Percentiles rank a stretch among this genome's conserved stretches.
These are phyloP conservation scores for Crithidia thermophila DNA, from an alignment of 208 protist genomes.

Conservation along the genomic window DNA sequence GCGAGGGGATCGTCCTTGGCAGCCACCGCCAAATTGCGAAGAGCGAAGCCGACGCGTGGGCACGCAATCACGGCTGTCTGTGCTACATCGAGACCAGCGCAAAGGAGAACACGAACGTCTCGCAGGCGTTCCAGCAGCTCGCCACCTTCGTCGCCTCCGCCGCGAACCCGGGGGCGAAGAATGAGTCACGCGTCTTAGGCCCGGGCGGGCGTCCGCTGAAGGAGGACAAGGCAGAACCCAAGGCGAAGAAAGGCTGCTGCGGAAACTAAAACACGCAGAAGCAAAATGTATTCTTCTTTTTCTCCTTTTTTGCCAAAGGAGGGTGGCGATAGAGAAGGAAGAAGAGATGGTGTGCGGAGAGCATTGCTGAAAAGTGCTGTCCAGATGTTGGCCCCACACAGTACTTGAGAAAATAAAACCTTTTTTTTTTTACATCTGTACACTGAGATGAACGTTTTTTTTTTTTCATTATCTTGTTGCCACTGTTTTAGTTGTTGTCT, in stretches of 20 bases:
- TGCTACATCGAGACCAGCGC: conserved; percentile 90
- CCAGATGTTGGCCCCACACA: too few relatives aligned
- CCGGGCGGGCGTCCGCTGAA: conserved; percentile 28
- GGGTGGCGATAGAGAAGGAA: too few relatives aligned
- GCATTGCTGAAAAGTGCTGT: too few relatives aligned
- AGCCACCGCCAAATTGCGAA: conserved; percentile 76
- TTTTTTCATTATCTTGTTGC: too few relatives aligned
- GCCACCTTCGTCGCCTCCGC: conserved; percentile 69
- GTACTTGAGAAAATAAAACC: too few relatives aligned
- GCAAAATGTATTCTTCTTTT: not conserved
- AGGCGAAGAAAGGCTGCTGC: conserved; percentile 33
- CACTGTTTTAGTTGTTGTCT: too few relatives aligned
- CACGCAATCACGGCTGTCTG: conserved; percentile 65
- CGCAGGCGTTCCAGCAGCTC: conserved; percentile 82
- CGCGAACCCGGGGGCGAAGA: conserved; percentile 35
- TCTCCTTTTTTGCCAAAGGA: not conserved
- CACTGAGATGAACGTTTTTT: too few relatives aligned
- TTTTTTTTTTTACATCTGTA: too few relatives aligned
- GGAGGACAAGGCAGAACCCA: not conserved
- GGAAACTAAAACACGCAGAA: conserved; percentile 10
- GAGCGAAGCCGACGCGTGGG: conserved; percentile 87
- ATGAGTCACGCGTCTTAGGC: conserved; percentile 24
- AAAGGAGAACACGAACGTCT: conserved; percentile 90
- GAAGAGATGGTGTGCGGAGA: too few relatives aligned
- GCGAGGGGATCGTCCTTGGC: conserved; percentile 73